A percentile compares a stretch with the other conserved stretches of the same genome.
phyloP scores from a whole-genome alignment of 2,329 filamentous ascomycete species.

The Diaporthe longicolla region DNA sequence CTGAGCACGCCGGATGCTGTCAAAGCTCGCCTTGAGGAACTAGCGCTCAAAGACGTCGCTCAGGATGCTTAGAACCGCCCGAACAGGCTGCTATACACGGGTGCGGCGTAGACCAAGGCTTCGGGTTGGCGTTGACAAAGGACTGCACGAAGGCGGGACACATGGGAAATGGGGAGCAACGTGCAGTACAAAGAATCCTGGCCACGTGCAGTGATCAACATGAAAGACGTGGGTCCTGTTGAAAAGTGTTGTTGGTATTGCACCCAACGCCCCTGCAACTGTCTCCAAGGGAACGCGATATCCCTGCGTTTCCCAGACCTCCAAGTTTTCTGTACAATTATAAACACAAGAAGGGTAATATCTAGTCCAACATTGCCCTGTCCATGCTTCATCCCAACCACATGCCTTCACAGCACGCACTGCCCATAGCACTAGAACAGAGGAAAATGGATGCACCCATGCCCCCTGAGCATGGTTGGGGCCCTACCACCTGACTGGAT shows the following conservation, averaged over 20 bases:
- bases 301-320: background rate
- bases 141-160: too few species aligned
- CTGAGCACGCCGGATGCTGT: constrained; percentile 12
- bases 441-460: too few species aligned
- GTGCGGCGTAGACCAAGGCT: background rate
- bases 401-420: constrained; percentile 38
- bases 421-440: too few species aligned
- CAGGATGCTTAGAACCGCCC: constrained; percentile 9
- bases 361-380: constrained; percentile 41
- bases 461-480: too few species aligned
- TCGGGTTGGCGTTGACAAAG: background rate
- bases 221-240: background rate
- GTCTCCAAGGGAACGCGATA: background rate
- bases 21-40: constrained; percentile 13
- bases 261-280: constrained; percentile 16
- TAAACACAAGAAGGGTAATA: constrained; percentile 33
- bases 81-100: constrained; percentile 4
- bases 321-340: constrained; percentile 21
- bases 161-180: background rate
- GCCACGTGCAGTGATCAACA: background rate
- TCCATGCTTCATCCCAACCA: constrained; percentile 47
- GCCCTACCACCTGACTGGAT: too few species aligned
- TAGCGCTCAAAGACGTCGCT: background rate
- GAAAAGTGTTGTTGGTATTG: constrained; percentile 11
- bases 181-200: background rate